Conservation (phyloP, 129 eudicot genomes). For the Escallonia rubra region DNA sequence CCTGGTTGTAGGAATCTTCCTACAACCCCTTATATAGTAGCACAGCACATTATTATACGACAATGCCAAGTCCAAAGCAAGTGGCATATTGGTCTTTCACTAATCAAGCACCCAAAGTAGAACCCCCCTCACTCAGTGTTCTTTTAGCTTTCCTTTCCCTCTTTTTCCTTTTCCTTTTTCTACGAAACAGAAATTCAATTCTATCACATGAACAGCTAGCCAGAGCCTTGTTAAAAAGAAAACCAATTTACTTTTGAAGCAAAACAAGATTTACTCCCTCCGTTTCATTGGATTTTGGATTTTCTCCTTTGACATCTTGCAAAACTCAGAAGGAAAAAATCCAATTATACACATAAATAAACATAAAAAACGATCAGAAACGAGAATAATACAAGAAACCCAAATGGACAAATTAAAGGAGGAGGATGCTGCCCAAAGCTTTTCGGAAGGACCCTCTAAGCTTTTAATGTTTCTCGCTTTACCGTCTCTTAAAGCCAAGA, state of each 20-base stretch:
- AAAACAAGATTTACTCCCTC: too few relatives aligned
- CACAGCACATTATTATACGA: too few relatives aligned
- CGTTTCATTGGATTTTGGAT: too few relatives aligned
- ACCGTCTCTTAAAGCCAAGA: slow-evolving; percentile 42
- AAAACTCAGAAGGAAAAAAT: neutral
- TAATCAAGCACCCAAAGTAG: too few relatives aligned
- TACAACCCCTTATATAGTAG: too few relatives aligned
- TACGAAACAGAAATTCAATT: neutral
- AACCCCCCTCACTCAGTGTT: too few relatives aligned
- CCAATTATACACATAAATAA: too few relatives aligned
- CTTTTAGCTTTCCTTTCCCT: too few relatives aligned
- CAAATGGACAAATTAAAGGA: slow-evolving; percentile 6
- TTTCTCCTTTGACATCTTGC: neutral
- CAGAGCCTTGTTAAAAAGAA: slow-evolving; percentile 45
- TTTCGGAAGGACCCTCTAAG: slow-evolving; percentile 17
- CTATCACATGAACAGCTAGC: slow-evolving; percentile 50
- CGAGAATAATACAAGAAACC: neutral
- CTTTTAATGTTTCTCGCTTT: slow-evolving; percentile 25
- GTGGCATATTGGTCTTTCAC: too few relatives aligned
- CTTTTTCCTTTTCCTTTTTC: neutral
- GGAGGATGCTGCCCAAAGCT: slow-evolving; percentile 39
- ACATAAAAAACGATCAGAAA: neutral
- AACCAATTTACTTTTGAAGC: slow-evolving; percentile 9
- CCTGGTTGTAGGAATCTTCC: too few relatives aligned
- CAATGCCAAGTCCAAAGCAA: too few relatives aligned